Percentiles rank a stretch among this genome's conserved stretches.
phyloP scores from a whole-genome alignment of 345 rosid species.

The Eucalyptus sideroxylon region DNA sequence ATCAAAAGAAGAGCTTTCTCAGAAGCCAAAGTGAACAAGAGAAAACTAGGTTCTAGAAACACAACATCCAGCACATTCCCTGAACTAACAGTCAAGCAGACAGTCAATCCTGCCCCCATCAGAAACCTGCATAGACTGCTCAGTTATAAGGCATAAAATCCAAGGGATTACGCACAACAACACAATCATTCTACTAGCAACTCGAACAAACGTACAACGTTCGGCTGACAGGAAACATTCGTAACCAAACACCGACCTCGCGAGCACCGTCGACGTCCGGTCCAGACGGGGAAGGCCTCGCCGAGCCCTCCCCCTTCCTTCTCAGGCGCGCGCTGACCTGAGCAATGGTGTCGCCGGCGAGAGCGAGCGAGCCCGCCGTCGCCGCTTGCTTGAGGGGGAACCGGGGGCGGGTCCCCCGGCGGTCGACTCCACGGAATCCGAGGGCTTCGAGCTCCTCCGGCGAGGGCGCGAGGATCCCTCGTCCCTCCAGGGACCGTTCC shows the following conservation, averaged over 20 bases:
- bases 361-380: slow-evolving; percentile 67
- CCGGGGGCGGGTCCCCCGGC: slow-evolving; percentile 21
- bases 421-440: slow-evolving; percentile 27
- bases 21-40: neutral
- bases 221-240: neutral
- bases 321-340: slow-evolving; percentile 44
- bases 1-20: neutral
- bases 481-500: slow-evolving; percentile 20
- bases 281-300: slow-evolving; percentile 2
- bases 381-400: slow-evolving; percentile 85
- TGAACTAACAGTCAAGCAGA: neutral
- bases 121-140: neutral
- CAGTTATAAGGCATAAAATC: neutral
- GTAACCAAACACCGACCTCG: neutral
- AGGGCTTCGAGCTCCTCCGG: slow-evolving; percentile 24
- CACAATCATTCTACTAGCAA: neutral
- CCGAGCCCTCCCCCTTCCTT: slow-evolving; percentile 1
- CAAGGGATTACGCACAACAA: neutral
- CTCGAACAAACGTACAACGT: neutral
- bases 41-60: neutral
- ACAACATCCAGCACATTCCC: neutral
- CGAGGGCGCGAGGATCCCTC: slow-evolving; percentile 11
- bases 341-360: slow-evolving; percentile 78
- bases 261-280: neutral
- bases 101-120: neutral